Evolutionary conservation across 1,284 basidiomycete genomes (phyloP).

Genomic region (Ceratobasidium theobromae): DNA sequence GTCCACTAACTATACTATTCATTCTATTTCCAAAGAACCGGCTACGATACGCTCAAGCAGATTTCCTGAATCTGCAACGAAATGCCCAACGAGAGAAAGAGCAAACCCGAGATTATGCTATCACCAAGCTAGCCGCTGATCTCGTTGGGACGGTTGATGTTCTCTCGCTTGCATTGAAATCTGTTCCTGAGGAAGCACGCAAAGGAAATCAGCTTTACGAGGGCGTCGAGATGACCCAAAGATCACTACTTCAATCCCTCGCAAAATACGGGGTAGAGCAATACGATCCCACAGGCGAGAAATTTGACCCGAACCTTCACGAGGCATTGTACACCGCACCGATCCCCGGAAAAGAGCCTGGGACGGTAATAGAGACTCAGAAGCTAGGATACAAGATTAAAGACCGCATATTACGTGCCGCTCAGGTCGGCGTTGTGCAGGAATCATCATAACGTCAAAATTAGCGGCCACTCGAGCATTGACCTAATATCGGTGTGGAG

Average conservation of each 20-base stretch:
- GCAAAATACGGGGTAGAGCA: conserved; percentile 89
- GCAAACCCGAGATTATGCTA: conserved; percentile 90
- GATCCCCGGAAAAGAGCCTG: conserved; percentile 81
- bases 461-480: background rate
- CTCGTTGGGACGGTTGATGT: conserved; percentile 93
- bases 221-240: conserved; percentile 92
- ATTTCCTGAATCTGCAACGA: conserved; percentile 92
- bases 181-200: conserved; percentile 66
- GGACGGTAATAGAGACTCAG: conserved; percentile 88
- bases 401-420: conserved; percentile 87
- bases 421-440: conserved; percentile 89
- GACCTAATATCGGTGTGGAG: conserved; percentile 32
- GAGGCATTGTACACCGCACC: conserved; percentile 96
- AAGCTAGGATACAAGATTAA: conserved; percentile 93
- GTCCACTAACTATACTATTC: background rate
- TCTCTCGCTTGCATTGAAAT: conserved; percentile 79
- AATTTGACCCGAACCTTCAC: conserved; percentile 92
- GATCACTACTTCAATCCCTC: conserved; percentile 85
- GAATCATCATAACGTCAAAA: conserved; percentile 53
- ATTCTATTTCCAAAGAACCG: conserved; percentile 59
- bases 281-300: conserved; percentile 89
- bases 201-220: conserved; percentile 59
- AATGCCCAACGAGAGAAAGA: conserved; percentile 89
- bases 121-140: conserved; percentile 86
- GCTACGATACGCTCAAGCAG: conserved; percentile 86